Evolutionary conservation across 139 green algal genomes (phyloP).

Genomic region (Pseudopediastrum boryanum): DNA sequence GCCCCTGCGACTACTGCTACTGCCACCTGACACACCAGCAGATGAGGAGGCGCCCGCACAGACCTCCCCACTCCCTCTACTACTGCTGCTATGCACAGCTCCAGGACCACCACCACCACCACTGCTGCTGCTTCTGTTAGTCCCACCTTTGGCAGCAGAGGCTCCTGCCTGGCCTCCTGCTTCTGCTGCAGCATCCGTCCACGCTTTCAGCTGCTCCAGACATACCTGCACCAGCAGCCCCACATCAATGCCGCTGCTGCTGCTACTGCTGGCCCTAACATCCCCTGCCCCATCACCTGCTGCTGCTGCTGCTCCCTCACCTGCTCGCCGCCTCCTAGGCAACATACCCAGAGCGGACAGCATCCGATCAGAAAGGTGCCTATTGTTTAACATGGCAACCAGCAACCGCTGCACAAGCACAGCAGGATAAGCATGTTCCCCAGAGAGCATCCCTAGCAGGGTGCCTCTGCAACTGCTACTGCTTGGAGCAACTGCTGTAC

Average conservation of each 20-base stretch:
- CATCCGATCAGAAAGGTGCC: constrained; percentile 31
- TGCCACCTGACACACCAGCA: background rate
- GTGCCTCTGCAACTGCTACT: constrained; percentile 11
- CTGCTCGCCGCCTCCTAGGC: background rate
- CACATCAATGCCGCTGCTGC: background rate
- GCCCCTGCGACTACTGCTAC: constrained; percentile 7
- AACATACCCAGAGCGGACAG: constrained; percentile 42
- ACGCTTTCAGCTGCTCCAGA: background rate
- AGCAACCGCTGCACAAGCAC: constrained; percentile 46
- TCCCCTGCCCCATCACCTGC: background rate
- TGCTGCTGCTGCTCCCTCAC: constrained; percentile 12
- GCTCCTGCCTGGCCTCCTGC: background rate
- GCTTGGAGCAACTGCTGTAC: constrained; percentile 27
- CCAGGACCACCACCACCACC: constrained; percentile 18
- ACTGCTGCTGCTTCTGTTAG: constrained; percentile 2
- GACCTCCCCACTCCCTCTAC: no score
- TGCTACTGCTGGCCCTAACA: constrained; percentile 25
- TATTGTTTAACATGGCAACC: constrained; percentile 39
- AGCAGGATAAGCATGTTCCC: background rate
- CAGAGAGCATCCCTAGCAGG: constrained; percentile 17
- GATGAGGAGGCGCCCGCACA: no score
- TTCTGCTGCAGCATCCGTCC: background rate
- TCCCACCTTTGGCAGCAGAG: background rate
- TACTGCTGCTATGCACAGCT: background rate
- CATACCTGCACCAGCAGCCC: background rate